Evolutionary conservation across 495 filamentous ascomycete species (phyloP), one percentile per base, ranked within the genome.

Genomic region (Usnea hakonensis): DNA sequence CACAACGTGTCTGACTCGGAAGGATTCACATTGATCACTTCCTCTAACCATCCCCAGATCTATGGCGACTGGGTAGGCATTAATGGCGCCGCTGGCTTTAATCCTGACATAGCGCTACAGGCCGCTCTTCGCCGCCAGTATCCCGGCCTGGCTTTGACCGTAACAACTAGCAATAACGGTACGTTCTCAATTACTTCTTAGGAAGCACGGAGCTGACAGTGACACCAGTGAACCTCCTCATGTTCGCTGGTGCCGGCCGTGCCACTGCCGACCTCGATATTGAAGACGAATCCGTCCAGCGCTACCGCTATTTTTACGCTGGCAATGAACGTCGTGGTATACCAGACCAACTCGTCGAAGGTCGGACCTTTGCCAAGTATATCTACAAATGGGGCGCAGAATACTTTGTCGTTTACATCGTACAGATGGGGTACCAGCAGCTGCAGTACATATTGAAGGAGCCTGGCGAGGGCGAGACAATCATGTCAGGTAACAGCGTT

Each of bases 371-470:
- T 52, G 75, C 73, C 5, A 73, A 75, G 37, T 78, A 73, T 57
- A 64, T 70, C 32, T 78, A 75, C 55, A 62, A 62, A 30, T 79
- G 75, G 77, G 68, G 62, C 33, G 53, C 60, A 13, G 69, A 77
- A 57, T 69, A 75, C 58, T 79, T 76, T 64, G 70, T 79, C 28
- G 62, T 79, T 16, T 79, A 78, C 53, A 67, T 64, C 10, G 67
- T 78, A n/a, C 17, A 54, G 2, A 66, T 65, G 6, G 70, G 67
- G 2, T 61, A 60, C 13, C 13, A 40, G 8, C 32, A 17, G 6
- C 32, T 73, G 16, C 74, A 79, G 46, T 79, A 77, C 61, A 67
- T 79, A 11, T 64, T 79, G 37, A 77, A 75, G 63, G 75, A 76
- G 67, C 72, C 74, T 9, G 65, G 63, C 4, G 69, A 69, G 13